Conservation (phyloP, 495 filamentous ascomycete genomes). For the Podospora didyma region DNA sequence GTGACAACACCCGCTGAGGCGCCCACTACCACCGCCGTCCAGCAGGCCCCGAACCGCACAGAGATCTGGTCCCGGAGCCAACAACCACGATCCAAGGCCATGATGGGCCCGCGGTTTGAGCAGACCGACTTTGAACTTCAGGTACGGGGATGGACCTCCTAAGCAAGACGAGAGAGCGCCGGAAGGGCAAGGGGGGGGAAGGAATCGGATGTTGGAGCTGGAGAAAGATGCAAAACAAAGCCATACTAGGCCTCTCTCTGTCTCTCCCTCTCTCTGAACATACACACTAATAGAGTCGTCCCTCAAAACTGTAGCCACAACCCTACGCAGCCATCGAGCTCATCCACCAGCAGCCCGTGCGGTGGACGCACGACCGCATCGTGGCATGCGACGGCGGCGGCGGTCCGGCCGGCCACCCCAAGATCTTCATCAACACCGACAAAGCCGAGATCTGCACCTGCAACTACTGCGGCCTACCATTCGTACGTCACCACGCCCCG, state of each 20-base stretch:
- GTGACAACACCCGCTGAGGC: conserved; percentile 52
- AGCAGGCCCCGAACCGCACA: conserved; percentile 84
- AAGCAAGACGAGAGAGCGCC: conserved; percentile 2
- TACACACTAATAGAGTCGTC: neutral
- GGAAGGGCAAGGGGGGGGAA: neutral
- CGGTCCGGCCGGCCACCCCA: conserved; percentile 85
- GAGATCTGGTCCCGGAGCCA: conserved; percentile 81
- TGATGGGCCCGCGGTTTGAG: conserved; percentile 93
- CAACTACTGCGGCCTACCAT: conserved; percentile 93
- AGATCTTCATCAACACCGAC: conserved; percentile 95
- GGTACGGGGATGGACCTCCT: conserved; percentile 59
- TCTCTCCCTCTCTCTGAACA: too few relatives aligned
- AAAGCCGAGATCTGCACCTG: conserved; percentile 90
- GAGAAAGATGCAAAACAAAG: neutral
- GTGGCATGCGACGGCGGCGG: conserved; percentile 93
- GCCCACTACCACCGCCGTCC: conserved; percentile 49
- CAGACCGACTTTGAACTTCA: conserved; percentile 89
- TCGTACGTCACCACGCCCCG: too few relatives aligned
- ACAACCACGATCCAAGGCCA: conserved; percentile 70
- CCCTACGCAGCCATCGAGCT: conserved; percentile 87
- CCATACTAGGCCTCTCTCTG: too few relatives aligned
- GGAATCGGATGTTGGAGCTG: neutral
- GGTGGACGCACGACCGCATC: conserved; percentile 76
- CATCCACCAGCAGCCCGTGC: conserved; percentile 92
- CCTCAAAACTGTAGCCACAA: conserved; percentile 59